phyloP scores from a whole-genome alignment of 495 filamentous ascomycete genomes.

The Mytilinidion resinicola region DNA sequence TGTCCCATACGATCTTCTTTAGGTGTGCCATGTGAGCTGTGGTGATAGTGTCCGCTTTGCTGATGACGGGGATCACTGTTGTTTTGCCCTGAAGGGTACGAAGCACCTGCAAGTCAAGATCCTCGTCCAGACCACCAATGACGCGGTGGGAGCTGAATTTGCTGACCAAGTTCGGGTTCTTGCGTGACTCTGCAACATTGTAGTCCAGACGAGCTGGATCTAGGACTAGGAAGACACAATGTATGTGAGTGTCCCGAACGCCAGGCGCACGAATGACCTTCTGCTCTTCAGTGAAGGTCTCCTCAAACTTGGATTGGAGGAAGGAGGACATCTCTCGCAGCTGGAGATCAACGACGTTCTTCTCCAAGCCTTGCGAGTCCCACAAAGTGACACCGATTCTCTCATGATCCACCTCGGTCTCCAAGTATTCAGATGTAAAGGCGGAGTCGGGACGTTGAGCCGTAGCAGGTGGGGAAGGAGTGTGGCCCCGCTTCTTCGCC shows the following conservation, averaged over 20 bases:
- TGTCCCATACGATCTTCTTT: constrained; percentile 84
- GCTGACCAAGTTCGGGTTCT: constrained; percentile 41
- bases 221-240: constrained; percentile 88
- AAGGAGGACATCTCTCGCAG: constrained; percentile 85
- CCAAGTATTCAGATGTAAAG: constrained; percentile 81
- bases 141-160: constrained; percentile 48
- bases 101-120: constrained; percentile 85
- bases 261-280: constrained; percentile 91
- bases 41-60: constrained; percentile 95
- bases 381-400: constrained; percentile 89
- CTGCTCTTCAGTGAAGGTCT: constrained; percentile 95
- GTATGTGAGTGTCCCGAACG: constrained; percentile 92
- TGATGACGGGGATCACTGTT: constrained; percentile 90
- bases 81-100: constrained; percentile 89
- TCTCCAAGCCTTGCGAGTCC: constrained; percentile 92
- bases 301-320: constrained; percentile 96
- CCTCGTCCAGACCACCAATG: constrained; percentile 73
- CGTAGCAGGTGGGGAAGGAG: constrained; percentile 30
- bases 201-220: constrained; percentile 82
- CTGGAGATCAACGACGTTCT: constrained; percentile 88
- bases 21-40: constrained; percentile 87
- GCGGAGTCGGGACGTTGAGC: constrained; percentile 40
- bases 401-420: constrained; percentile 91
- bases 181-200: constrained; percentile 66
- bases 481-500: constrained; percentile 56